These are phyloP conservation scores for Rhizopogon vulgaris DNA, from an alignment of 768 basidiomycete species.

Conservation along the genomic window DNA sequence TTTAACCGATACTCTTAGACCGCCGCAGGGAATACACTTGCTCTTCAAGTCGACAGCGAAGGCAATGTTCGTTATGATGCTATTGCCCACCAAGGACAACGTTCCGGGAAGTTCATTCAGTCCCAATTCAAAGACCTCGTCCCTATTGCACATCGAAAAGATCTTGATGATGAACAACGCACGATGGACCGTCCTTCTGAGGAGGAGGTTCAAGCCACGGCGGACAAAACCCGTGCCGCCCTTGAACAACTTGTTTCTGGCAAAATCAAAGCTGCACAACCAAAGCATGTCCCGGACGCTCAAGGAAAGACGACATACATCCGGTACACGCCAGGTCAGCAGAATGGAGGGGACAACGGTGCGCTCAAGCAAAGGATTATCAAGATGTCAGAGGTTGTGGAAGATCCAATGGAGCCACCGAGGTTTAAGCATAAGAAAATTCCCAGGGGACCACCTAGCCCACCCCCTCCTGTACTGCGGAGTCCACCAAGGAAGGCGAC, in stretches of 20 bases:
- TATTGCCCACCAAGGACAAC: conserved; percentile 93
- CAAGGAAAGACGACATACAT: conserved; percentile 86
- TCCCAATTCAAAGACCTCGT: conserved; percentile 98
- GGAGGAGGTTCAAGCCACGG: conserved; percentile 85
- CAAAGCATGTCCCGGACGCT: conserved; percentile 85
- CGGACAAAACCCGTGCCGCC: conserved; percentile 85
- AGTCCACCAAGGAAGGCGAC: conserved; percentile 96
- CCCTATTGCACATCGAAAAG: conserved; percentile 83
- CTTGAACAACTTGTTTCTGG: conserved; percentile 91
- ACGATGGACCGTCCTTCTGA: conserved; percentile 91
- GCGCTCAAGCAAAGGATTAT: conserved; percentile 88
- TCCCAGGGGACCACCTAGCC: conserved; percentile 91
- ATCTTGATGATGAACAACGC: conserved; percentile 68
- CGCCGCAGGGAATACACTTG: conserved; percentile 89
- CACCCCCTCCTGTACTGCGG: conserved; percentile 91
- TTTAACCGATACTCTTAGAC: conserved; percentile 40
- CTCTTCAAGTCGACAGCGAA: conserved; percentile 93
- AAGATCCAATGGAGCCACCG: conserved; percentile 96
- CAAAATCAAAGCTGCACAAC: conserved; percentile 98
- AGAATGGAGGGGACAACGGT: conserved; percentile 54
- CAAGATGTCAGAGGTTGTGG: conserved; percentile 97
- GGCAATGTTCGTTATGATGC: conserved; percentile 97
- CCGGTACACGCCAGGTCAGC: conserved; percentile 94
- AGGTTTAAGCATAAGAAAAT: conserved; percentile 99
- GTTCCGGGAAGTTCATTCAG: conserved; percentile 79